A percentile compares a stretch with the other conserved stretches of the same genome.
Evolutionary conservation across 1,139 yeast genomes (phyloP).

Genomic region (Suzukiozyma palmioleophila): DNA sequence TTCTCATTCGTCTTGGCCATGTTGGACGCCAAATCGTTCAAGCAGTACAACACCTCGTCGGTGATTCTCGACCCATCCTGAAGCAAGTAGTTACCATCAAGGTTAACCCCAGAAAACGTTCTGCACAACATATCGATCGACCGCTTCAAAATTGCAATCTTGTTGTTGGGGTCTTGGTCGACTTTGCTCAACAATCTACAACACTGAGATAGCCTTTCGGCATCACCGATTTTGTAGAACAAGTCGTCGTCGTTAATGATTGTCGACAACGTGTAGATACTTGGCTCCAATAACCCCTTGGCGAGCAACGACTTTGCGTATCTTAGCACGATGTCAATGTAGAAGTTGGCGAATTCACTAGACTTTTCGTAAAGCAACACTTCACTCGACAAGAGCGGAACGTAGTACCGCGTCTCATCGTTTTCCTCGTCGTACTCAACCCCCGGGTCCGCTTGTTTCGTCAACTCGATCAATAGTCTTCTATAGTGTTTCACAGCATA

Average conservation of each 20-base stretch:
- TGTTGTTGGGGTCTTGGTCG: conserved; percentile 19
- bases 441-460: conserved; percentile 24
- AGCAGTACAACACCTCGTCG: conserved; percentile 33
- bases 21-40: conserved; percentile 33
- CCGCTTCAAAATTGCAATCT: conserved; percentile 34
- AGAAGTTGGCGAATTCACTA: conserved; percentile 36
- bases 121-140: conserved; percentile 36
- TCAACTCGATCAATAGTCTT: conserved; percentile 34
- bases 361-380: conserved; percentile 30
- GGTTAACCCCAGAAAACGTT: conserved; percentile 24
- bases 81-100: conserved; percentile 25
- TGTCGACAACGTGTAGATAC: conserved; percentile 25
- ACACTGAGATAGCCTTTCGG: conserved; percentile 41
- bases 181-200: conserved; percentile 35
- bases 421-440: conserved; percentile 23
- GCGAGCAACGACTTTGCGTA: conserved; percentile 42
- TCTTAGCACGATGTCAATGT: conserved; percentile 41
- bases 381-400: conserved; percentile 32
- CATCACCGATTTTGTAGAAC: conserved; percentile 40
- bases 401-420: conserved; percentile 21
- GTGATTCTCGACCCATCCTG: conserved; percentile 28
- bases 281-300: conserved; percentile 33
- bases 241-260: conserved; percentile 36
- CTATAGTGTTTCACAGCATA: conserved; percentile 45
- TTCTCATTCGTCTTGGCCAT: conserved; percentile 19